phyloP scores from a whole-genome alignment of 257 asterid genomes.

The Nicotiana obtusifolia region DNA sequence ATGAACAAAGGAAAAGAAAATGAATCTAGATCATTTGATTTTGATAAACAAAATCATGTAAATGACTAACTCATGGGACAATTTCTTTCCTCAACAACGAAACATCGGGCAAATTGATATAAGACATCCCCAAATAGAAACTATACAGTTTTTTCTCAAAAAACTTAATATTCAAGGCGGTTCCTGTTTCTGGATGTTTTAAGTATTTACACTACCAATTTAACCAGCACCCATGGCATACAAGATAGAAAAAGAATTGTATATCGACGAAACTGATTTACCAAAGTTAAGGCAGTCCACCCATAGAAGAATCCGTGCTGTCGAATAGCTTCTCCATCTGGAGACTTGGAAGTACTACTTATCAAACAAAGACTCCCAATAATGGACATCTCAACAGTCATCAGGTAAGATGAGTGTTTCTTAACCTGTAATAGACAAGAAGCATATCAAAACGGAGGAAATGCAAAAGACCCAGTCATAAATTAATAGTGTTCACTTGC shows the following conservation, averaged over 20 bases:
- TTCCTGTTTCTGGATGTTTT: neutral
- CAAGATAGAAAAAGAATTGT: neutral
- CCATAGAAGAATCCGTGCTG: conserved; percentile 79
- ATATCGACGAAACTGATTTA: conserved; percentile 28
- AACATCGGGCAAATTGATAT: neutral
- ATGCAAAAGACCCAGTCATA: conserved; percentile 7
- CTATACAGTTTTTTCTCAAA: neutral
- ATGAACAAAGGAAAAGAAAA: neutral
- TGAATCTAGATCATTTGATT: neutral
- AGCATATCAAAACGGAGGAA: conserved; percentile 10
- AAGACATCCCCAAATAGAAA: neutral
- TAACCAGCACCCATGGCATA: neutral
- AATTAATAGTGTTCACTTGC: conserved; percentile 35
- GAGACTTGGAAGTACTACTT: conserved; percentile 82
- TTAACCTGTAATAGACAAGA: conserved; percentile 50
- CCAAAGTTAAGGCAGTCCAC: conserved; percentile 85
- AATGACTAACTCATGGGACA: neutral
- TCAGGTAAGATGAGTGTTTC: conserved; percentile 81
- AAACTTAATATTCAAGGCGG: neutral
- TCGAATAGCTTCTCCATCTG: conserved; percentile 77
- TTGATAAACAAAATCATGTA: neutral
- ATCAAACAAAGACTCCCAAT: conserved; percentile 90
- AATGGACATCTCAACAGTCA: conserved; percentile 96
- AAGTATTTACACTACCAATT: neutral
- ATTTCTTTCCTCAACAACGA: neutral